Evolutionary conservation across 108 stramenopile genomes (phyloP).

Genomic region (Skeletonema potamos): DNA sequence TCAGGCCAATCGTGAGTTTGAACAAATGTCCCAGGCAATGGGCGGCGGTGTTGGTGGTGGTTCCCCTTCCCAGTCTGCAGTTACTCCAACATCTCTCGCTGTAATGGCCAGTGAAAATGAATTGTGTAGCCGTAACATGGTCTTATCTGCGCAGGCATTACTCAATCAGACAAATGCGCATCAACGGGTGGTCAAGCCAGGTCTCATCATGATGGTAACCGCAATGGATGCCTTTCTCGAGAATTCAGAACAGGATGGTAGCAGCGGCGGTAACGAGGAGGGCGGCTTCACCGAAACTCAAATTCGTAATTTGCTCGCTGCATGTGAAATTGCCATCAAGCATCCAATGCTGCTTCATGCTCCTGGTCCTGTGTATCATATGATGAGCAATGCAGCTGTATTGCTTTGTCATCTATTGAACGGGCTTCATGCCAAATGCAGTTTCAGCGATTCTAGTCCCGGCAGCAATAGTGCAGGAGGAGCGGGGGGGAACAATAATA

Average conservation of each 20-base stretch:
- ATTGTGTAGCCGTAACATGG: slow-evolving; percentile 85
- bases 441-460: background rate
- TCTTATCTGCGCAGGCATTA: slow-evolving; percentile 73
- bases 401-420: slow-evolving; percentile 86
- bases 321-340: slow-evolving; percentile 81
- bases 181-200: slow-evolving; percentile 61
- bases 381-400: slow-evolving; percentile 78
- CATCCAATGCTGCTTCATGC: slow-evolving; percentile 79
- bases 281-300: slow-evolving; percentile 82
- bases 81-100: slow-evolving; percentile 52
- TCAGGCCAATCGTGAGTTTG: slow-evolving; percentile 76
- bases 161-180: slow-evolving; percentile 57
- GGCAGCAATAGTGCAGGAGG: background rate
- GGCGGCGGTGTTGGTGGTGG: slow-evolving; percentile 6
- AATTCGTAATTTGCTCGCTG: slow-evolving; percentile 73
- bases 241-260: slow-evolving; percentile 63
- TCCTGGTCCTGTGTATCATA: slow-evolving; percentile 85
- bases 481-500: slow-evolving; percentile 24
- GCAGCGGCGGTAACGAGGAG: background rate
- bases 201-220: slow-evolving; percentile 69
- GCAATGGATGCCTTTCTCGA: slow-evolving; percentile 88
- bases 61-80: no score
- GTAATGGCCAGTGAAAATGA: slow-evolving; percentile 82
- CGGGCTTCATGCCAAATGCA: slow-evolving; percentile 62
- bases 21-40: slow-evolving; percentile 62